Evolutionary conservation across 2,329 filamentous ascomycete species (phyloP).

Genomic region (Cyphellophora attinorum): DNA sequence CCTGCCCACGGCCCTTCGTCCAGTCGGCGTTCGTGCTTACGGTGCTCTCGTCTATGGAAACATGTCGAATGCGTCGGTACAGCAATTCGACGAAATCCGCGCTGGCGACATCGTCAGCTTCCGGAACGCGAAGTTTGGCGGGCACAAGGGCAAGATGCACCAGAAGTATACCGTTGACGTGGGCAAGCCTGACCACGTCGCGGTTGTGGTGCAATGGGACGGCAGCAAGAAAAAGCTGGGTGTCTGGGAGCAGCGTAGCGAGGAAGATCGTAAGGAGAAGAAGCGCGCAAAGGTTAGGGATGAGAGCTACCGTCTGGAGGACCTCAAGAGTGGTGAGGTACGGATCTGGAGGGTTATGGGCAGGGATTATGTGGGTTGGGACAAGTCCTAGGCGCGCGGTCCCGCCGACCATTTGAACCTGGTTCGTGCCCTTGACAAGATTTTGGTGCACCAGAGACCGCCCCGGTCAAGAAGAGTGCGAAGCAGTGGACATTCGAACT

Average conservation of each 20-base stretch:
- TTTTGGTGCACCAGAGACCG: too few relatives aligned
- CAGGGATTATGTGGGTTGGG: conserved; percentile 86
- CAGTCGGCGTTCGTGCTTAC: conserved; percentile 81
- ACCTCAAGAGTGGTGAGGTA: conserved; percentile 85
- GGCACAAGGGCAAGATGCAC: conserved; percentile 90
- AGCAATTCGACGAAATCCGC: conserved; percentile 86
- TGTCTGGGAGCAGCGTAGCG: conserved; percentile 88
- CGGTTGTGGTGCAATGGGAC: conserved; percentile 90
- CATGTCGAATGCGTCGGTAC: conserved; percentile 83
- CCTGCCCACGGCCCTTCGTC: conserved; percentile 62
- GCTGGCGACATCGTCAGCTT: conserved; percentile 87
- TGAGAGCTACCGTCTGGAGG: conserved; percentile 89
- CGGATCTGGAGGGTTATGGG: conserved; percentile 97
- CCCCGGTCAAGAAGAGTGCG: too few relatives aligned
- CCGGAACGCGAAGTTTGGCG: conserved; percentile 88
- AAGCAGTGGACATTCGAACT: too few relatives aligned
- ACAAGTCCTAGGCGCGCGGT: conserved; percentile 23
- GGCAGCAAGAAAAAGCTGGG: conserved; percentile 96
- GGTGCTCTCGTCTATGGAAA: conserved; percentile 92
- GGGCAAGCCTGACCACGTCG: conserved; percentile 81
- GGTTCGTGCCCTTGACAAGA: too few relatives aligned
- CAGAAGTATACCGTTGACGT: conserved; percentile 86
- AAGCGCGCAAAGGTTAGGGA: conserved; percentile 89
- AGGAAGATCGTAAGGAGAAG: conserved; percentile 64
- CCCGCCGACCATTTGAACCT: too few relatives aligned